These are phyloP conservation scores for Salix exigua DNA, from an alignment of 345 rosid species.

Conservation along the genomic window DNA sequence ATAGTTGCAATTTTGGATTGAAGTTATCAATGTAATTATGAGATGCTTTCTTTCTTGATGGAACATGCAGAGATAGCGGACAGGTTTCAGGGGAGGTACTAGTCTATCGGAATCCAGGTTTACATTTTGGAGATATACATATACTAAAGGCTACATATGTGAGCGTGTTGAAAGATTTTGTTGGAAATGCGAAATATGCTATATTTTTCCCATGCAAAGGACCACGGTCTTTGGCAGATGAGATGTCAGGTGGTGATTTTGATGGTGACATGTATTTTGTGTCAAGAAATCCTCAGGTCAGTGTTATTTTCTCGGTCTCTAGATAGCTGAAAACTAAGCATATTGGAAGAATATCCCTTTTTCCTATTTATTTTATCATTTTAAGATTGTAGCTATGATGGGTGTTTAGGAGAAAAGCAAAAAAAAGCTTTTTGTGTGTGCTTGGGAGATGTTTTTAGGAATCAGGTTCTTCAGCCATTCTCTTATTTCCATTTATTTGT, in stretches of 20 bases:
- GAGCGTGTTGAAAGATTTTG: conserved; percentile 43
- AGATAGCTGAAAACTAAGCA: not conserved
- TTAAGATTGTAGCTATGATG: not conserved
- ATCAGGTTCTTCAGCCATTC: too few species aligned
- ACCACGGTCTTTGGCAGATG: conserved; percentile 70
- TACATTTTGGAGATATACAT: conserved; percentile 86
- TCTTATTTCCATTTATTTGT: too few species aligned
- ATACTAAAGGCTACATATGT: conserved; percentile 57
- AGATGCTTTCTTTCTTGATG: not conserved
- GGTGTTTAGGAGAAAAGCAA: too few species aligned
- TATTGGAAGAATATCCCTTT: not conserved
- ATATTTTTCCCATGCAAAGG: conserved; percentile 69
- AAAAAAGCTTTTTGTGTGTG: too few species aligned
- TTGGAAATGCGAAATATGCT: conserved; percentile 72
- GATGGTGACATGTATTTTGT: conserved; percentile 79
- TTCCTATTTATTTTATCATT: not conserved
- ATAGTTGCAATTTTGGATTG: too few species aligned
- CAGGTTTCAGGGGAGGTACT: conserved; percentile 72
- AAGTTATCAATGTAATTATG: not conserved
- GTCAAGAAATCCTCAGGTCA: conserved; percentile 69
- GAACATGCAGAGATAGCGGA: conserved; percentile 49
- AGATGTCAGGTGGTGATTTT: conserved; percentile 75
- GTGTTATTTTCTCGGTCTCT: not conserved
- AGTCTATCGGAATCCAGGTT: conserved; percentile 78
- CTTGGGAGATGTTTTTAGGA: too few species aligned